Evolutionary conservation across 768 basidiomycete genomes (phyloP).

Genomic region (Mycena maculata): DNA sequence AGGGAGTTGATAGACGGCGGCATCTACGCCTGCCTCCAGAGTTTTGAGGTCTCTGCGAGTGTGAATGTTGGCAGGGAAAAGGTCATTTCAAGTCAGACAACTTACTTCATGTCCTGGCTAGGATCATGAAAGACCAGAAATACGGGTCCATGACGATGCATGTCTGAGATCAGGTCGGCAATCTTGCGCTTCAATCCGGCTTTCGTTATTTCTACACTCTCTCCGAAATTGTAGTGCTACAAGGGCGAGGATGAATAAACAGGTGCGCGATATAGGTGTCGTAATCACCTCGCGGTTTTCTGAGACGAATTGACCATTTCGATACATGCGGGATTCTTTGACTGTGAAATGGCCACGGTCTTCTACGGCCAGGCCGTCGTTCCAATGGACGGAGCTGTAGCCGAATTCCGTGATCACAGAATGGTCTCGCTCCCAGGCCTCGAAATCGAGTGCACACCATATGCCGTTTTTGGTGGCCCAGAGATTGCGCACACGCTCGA

Average conservation of each 20-base stretch:
- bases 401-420: slow-evolving; percentile 84
- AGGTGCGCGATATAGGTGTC: not conserved
- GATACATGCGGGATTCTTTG: slow-evolving; percentile 66
- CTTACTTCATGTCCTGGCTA: slow-evolving; percentile 84
- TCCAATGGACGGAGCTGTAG: slow-evolving; percentile 73
- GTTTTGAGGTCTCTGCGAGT: slow-evolving; percentile 44
- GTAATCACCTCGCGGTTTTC: slow-evolving; percentile 67
- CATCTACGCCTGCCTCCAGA: slow-evolving; percentile 51
- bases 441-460: slow-evolving; percentile 86
- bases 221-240: slow-evolving; percentile 77
- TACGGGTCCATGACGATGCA: slow-evolving; percentile 64
- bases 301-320: slow-evolving; percentile 72
- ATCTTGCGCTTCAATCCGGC: slow-evolving; percentile 65
- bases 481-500: slow-evolving; percentile 74
- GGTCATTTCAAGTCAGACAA: slow-evolving; percentile 20
- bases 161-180: slow-evolving; percentile 53
- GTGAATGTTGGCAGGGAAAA: not conserved
- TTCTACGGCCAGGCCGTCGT: slow-evolving; percentile 58
- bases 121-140: slow-evolving; percentile 88
- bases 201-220: slow-evolving; percentile 65
- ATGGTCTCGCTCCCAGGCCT: slow-evolving; percentile 86
- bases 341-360: slow-evolving; percentile 73
- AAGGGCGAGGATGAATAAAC: not conserved
- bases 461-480: slow-evolving; percentile 74
- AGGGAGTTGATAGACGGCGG: slow-evolving; percentile 57